These are phyloP conservation scores for Pterocarpus santalinus DNA, from an alignment of 306 rosid species.

Conservation along the genomic window DNA sequence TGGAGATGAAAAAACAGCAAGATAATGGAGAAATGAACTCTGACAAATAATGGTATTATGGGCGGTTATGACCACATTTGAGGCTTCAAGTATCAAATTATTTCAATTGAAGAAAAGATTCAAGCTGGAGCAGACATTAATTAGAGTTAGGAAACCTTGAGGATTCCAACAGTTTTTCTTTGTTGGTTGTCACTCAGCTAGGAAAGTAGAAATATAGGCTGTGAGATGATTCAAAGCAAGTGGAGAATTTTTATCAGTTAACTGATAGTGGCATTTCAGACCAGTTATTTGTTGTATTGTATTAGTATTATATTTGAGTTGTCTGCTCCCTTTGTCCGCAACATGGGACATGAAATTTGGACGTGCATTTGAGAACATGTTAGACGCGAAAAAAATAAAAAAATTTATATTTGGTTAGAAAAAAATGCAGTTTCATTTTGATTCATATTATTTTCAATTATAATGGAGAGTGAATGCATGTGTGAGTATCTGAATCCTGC, in stretches of 20 bases:
- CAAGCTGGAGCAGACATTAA: constrained; percentile 25
- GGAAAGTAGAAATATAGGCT: constrained; percentile 43
- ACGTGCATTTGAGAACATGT: not conserved
- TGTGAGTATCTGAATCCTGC: too few species aligned
- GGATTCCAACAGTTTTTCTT: constrained; percentile 54
- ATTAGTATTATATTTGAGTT: constrained; percentile 24
- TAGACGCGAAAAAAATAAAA: not conserved
- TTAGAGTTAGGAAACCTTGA: constrained; percentile 40
- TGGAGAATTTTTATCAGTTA: constrained; percentile 40
- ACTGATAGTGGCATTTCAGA: constrained; percentile 39
- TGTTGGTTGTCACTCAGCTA: constrained; percentile 42
- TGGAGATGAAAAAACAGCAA: constrained; percentile 44
- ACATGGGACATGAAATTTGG: constrained; percentile 35
- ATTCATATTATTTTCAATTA: too few species aligned
- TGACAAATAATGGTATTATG: constrained; percentile 26
- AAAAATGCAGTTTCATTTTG: not conserved
- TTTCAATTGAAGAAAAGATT: constrained; percentile 43
- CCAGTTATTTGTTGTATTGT: constrained; percentile 38
- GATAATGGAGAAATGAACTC: constrained; percentile 39
- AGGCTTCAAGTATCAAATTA: constrained; percentile 34
- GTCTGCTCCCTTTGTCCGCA: constrained; percentile 29
- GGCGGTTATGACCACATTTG: not conserved
- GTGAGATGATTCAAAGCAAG: constrained; percentile 42
- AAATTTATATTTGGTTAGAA: not conserved
- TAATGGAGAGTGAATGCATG: not conserved